A percentile compares a stretch with the other conserved stretches of the same genome.
Evolutionary conservation across 2,329 filamentous ascomycete species (phyloP).

Genomic region (Microdochium bolleyi): DNA sequence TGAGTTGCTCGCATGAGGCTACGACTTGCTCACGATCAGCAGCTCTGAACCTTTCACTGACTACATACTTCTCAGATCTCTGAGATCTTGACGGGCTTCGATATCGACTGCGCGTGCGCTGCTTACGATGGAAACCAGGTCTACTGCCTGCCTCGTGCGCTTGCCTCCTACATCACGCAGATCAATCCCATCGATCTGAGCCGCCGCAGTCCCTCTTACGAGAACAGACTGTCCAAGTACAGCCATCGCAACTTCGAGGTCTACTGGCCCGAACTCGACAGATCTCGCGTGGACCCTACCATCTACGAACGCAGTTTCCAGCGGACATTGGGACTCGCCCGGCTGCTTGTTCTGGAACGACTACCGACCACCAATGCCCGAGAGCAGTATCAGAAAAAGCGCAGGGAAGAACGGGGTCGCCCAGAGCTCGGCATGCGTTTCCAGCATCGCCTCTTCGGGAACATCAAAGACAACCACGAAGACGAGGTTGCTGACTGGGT

Average conservation of each 20-base stretch:
- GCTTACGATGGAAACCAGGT: conserved; percentile 78
- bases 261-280: conserved; percentile 68
- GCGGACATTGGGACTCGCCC: conserved; percentile 67
- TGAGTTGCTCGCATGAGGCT: background rate
- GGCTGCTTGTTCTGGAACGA: conserved; percentile 72
- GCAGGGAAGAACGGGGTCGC: conserved; percentile 64
- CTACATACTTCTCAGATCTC: conserved; percentile 37
- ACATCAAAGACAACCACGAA: conserved; percentile 70
- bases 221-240: conserved; percentile 81
- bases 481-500: conserved; percentile 83
- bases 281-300: conserved; percentile 72
- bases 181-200: conserved; percentile 73
- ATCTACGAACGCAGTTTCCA: conserved; percentile 79
- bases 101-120: conserved; percentile 76
- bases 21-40: background rate
- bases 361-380: conserved; percentile 62
- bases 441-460: conserved; percentile 44
- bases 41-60: background rate
- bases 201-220: conserved; percentile 76
- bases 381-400: conserved; percentile 62
- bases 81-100: conserved; percentile 81
- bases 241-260: conserved; percentile 79
- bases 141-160: conserved; percentile 67
- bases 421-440: conserved; percentile 41
- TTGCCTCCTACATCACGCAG: conserved; percentile 76